These are phyloP conservation scores for Cladosporium sp. DNA, from an alignment of 2,329 filamentous ascomycete genomes.

Conservation along the genomic window DNA sequence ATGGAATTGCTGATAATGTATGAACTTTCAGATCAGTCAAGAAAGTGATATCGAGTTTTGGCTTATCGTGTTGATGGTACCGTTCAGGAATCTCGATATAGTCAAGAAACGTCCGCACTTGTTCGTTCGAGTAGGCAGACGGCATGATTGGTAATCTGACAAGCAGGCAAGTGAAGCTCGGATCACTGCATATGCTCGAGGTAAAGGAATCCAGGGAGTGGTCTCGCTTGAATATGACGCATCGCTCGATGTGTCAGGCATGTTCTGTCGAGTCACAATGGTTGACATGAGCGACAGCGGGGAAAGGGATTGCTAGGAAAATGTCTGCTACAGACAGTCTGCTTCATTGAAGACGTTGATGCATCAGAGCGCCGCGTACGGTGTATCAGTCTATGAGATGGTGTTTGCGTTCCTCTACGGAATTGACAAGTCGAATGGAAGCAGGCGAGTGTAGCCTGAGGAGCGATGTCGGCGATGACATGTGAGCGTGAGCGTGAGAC, in stretches of 20 bases:
- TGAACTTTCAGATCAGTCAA: slow-evolving; percentile 23
- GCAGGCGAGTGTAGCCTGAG: no score
- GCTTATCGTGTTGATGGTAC: slow-evolving; percentile 45
- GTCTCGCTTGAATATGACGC: neutral
- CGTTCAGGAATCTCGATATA: slow-evolving; percentile 13
- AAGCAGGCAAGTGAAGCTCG: neutral
- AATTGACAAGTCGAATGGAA: no score
- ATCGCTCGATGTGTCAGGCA: neutral
- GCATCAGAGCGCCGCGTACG: no score
- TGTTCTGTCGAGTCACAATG: neutral
- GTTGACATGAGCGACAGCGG: no score
- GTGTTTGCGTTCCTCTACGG: no score
- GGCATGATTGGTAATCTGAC: neutral
- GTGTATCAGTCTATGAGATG: no score
- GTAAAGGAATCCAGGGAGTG: no score
- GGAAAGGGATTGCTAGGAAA: no score
- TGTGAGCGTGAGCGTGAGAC: neutral
- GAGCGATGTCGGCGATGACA: neutral
- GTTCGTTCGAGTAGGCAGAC: slow-evolving; percentile 11
- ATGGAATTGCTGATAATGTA: slow-evolving; percentile 45
- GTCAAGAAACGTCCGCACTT: slow-evolving; percentile 11
- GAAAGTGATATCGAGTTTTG: slow-evolving; percentile 39
- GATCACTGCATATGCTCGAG: no score
- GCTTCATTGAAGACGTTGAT: no score
- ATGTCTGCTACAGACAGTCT: no score